Evolutionary conservation across 768 basidiomycete species (phyloP), one percentile per base, ranked within the genome.

Genomic region (Rhodosporidiobolus odoratus): DNA sequence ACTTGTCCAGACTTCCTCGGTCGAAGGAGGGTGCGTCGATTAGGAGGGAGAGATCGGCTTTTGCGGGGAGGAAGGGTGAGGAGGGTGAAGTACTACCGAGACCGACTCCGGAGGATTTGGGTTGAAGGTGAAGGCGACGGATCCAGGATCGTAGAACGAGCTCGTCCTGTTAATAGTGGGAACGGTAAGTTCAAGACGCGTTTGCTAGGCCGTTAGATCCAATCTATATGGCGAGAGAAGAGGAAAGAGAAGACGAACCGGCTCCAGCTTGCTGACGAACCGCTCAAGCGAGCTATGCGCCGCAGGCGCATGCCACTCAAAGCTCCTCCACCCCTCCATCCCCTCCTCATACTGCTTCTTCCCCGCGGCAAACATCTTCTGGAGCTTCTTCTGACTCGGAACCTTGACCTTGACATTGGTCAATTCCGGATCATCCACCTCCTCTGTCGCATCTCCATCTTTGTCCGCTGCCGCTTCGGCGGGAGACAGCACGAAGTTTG

Each of bases 401-500:
- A 72, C 58, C 43, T 67, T 67, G 54, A 72, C 52, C 56, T 54
- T 67, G 34, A 27, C 27, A 50, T 65, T 61, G 25, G 64, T 45
- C 37, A 54, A 48, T 30, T 70, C 69, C 1, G 68, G 52, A 38
- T 70, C 63, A n/a, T 65, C 62, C 16, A 69, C 68, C 43, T 43
- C 58, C 30, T 37, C 47, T n/a, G 25, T 48, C 0, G n/a, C 41
- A 15, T 62, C 50, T 19, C 30, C 34, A n/a, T 53, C 58, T 12
- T 52, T 50, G 21, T 50, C 48, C 21, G 12, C 12, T 16, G n/a
- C 30, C 17, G 6, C 34, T 12, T 27, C 2, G 27, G 47, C n/a
- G 65, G n/a, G n/a, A n/a, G n/a, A n/a, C n/a, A n/a, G n/a, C n/a
- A 66, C 27, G n/a, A 67, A 67, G 27, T 67, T 67, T 15, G 66